Evolutionary conservation across 805 yeast species (phyloP), one percentile per base, ranked within the genome.

Genomic region (Candida pini): DNA sequence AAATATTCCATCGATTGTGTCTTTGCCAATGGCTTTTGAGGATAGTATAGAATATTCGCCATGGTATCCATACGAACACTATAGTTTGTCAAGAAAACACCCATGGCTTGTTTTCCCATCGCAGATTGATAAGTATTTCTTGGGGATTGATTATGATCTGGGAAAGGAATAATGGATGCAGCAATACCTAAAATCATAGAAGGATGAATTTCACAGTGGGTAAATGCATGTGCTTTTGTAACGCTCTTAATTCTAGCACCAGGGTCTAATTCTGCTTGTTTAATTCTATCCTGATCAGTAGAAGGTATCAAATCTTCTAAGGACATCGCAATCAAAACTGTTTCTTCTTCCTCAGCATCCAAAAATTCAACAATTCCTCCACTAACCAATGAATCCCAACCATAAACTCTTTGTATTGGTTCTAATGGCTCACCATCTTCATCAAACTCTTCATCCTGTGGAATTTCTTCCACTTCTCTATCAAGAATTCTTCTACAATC

Each of bases 61-160:
- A 92, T 92, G 1, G 98, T 92, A 63, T 92, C 98, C 98, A 92
- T 92, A 66, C 98, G 85, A 34, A 90, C 96, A 39, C 81, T 76
- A 62, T 90, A 92, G 57, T 92, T 92, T 4, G 98, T 92, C 53
- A 90, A 72, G 62, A 85, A 90, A 8, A 92, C 97, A 58, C 98
- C 98, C 98, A 92, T 92, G 38, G 98, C 98, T 68, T 92, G 98
- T 64, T 92, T 92, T 78, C 98, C 98, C 98, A 92, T 92, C 45
- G 98, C 98, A 59, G 96, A 89, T 69, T 92, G 98, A 64, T 92
- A 92, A 4, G 98, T 92, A 59, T 92, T 92, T 79, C 98, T 90
- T 41, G 98, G 98, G 41, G 97, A 89, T 70, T 92, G 98, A 63
- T 92, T 92, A 64, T 92, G 99, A 66, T 92, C 98, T 10, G 99